Conservation (phyloP, 345 rosid species). For the Syzygium aqueum region DNA sequence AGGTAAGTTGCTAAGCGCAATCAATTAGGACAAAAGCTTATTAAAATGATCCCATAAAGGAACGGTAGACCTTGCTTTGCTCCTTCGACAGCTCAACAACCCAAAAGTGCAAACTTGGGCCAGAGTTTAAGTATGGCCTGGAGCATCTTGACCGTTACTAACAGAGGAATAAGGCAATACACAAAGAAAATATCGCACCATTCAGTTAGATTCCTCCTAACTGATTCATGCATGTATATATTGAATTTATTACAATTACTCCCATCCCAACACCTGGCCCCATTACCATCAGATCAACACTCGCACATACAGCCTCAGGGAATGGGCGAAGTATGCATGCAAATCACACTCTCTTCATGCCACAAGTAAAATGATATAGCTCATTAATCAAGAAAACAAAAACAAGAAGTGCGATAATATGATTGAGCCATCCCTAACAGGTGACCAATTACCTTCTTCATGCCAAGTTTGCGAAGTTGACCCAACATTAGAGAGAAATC, state of each 20-base stretch:
- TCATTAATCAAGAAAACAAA: not conserved
- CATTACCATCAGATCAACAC: not conserved
- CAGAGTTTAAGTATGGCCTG: not conserved
- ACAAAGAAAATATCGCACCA: not conserved
- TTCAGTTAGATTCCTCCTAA: not conserved
- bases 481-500: constrained; percentile 54
- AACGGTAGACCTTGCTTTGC: not conserved
- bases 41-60: not conserved
- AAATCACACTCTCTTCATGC: not conserved
- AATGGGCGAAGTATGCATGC: not conserved
- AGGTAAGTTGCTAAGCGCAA: not conserved
- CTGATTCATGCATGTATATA: not conserved
- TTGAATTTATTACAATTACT: not conserved
- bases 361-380: not conserved
- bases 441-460: constrained; percentile 30
- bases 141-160: not conserved
- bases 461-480: constrained; percentile 50
- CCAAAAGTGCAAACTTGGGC: not conserved
- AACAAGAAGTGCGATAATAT: not conserved
- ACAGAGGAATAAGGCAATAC: not conserved
- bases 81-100: not conserved
- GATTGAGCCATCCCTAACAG: not conserved
- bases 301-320: not conserved
- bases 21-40: not conserved
- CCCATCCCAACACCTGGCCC: not conserved